Percentiles rank a stretch among this genome's conserved stretches.
These are phyloP conservation scores for Pelomyxa schiedti DNA, from an alignment of 78 protist genomes.

Conservation along the genomic window DNA sequence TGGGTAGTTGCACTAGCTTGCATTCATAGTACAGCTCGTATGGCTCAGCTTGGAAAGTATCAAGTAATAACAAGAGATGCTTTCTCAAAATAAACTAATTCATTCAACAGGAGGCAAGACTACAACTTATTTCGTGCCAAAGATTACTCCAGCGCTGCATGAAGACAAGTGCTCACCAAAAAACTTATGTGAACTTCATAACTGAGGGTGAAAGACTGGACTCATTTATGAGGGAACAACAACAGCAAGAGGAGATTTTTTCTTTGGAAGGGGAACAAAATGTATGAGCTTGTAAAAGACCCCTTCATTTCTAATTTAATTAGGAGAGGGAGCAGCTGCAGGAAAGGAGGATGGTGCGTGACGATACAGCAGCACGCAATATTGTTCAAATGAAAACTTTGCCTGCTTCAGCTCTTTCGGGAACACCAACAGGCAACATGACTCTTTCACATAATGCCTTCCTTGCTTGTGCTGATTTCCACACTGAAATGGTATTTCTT, in stretches of 20 bases:
- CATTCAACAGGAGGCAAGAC: neutral
- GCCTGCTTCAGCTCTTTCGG: too few relatives aligned
- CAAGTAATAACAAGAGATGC: too few relatives aligned
- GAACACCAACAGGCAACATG: too few relatives aligned
- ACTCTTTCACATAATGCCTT: too few relatives aligned
- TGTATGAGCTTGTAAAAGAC: too few relatives aligned
- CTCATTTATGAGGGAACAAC: neutral
- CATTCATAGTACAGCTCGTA: neutral
- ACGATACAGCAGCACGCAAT: neutral
- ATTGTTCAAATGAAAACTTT: neutral
- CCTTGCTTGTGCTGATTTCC: too few relatives aligned
- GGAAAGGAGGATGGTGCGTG: neutral
- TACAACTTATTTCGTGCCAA: neutral
- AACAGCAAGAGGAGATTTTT: neutral
- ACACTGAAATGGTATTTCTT: too few relatives aligned
- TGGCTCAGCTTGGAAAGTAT: slow-evolving; percentile 2
- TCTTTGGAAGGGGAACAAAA: too few relatives aligned
- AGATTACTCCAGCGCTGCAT: slow-evolving; percentile 2
- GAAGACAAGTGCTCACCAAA: neutral
- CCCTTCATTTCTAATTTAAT: too few relatives aligned
- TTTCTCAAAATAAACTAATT: too few relatives aligned
- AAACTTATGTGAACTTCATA: neutral
- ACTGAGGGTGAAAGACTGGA: slow-evolving; percentile 3
- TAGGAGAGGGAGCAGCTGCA: neutral
- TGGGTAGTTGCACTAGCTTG: neutral